A percentile compares a stretch with the other conserved stretches of the same genome.
Conservation (phyloP, 345 rosid genomes). For the Linum usitatissimum region DNA sequence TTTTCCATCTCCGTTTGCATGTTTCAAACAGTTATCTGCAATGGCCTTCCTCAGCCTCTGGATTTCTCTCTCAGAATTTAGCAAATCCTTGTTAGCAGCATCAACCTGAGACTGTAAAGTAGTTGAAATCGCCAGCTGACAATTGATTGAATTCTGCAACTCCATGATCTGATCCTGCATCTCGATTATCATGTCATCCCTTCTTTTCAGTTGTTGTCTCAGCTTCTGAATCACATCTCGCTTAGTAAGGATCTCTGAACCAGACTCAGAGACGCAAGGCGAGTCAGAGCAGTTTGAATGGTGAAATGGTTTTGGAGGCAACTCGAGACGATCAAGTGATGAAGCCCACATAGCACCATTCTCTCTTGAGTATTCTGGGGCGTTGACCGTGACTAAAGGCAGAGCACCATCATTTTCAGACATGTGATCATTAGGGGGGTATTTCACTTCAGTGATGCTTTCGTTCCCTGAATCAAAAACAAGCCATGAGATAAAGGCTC, state of each 20-base stretch:
- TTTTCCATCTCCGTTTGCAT: constrained; percentile 28
- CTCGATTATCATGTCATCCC: constrained; percentile 88
- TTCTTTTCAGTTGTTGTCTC: constrained; percentile 85
- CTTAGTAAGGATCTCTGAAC: constrained; percentile 90
- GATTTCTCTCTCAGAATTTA: constrained; percentile 72
- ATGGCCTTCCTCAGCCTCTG: constrained; percentile 83
- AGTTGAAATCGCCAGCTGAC: constrained; percentile 53
- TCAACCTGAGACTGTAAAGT: constrained; percentile 71
- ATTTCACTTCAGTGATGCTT: constrained; percentile 33
- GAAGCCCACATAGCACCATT: constrained; percentile 65
- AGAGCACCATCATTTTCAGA: constrained; percentile 45
- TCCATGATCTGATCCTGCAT: constrained; percentile 90
- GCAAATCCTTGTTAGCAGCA: constrained; percentile 56
- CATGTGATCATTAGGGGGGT: constrained; percentile 31
- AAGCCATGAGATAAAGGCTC: background rate
- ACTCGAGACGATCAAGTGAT: constrained; percentile 67
- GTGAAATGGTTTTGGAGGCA: constrained; percentile 66
- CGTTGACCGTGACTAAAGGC: constrained; percentile 64
- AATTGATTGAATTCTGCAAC: constrained; percentile 51
- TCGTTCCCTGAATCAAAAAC: constrained; percentile 40
- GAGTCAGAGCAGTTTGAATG: constrained; percentile 87
- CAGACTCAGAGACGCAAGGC: constrained; percentile 90
- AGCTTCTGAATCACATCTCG: constrained; percentile 89
- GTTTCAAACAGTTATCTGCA: constrained; percentile 67
- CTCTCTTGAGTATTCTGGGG: constrained; percentile 49